Evolutionary conservation across 371 early-diverging fungal genomes (phyloP), one percentile per base, ranked within the genome.

Genomic region (Furculomyces boomerangus): DNA sequence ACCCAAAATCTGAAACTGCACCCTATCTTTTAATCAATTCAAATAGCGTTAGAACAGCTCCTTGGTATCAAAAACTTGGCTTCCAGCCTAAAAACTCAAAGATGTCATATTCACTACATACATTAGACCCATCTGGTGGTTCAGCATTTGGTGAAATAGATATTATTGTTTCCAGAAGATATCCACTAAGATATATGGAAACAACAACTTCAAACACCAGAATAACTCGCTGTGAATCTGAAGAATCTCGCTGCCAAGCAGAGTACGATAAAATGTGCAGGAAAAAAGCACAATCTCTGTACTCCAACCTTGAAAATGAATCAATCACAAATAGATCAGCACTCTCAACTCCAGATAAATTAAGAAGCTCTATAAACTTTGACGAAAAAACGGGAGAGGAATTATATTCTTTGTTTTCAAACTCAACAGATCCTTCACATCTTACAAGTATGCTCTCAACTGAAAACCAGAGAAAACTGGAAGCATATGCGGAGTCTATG

Each of bases 1-100:
- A 31, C 27, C 65, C 58, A 0, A 16, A 40, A 22, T 32, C 32
- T 31, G 26, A 30, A 31, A 35, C 32, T 13, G 2, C 32, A 13
- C 52, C 52, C 8, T 35, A 25, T 32, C 50, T 67, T 52, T 14
- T 28, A 20, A 43, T 67, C 7, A 51, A 30, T 5, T 59, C 57
- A 25, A 67, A 67, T 57, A 47, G 66, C 37, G 67, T 67, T 24
- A 56, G 67, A 2, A 59, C 62, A 3, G 67, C 62, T 1, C 54
- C 35, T 2, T 67, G 67, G 67, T 51, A 67, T 27, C 46, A 63
- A n/a, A 55, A 30, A 32, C 62, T 67, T 16, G 67, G 67, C 0
- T 67, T 67, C 39, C 59, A 59, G 41, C 40, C 22, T 3, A 8
- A 27, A 8, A 24, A 44, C 20, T 29, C 51, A 0, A 41, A 30